Base-by-base conservation (phyloP, 257 asterid genomes). In the Handroanthus guayacan region DNA sequence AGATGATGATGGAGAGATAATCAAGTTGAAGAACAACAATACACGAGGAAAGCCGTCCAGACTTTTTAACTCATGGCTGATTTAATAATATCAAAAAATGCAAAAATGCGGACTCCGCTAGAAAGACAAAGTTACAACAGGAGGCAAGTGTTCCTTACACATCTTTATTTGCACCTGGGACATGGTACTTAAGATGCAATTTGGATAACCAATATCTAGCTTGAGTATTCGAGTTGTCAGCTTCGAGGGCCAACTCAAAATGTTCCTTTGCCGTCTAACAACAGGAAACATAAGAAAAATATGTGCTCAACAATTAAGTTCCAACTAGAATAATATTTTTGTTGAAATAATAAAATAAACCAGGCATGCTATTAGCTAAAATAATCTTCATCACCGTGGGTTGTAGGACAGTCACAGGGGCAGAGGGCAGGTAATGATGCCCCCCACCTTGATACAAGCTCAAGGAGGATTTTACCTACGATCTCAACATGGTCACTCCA, bases 131-230 rank as follows among this genome's bases (percentile, higher is more conserved):
- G 45, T 41, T 55, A 72, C 54, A 80, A 44, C 50, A 58, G 57
- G 43, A 78, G 64, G 50, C 14, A 41, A 12, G 36, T 63, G 16
- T 69, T 45, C 54, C 97, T 82, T 88, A 92, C 97, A 91, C 75
- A 63, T 86, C 93, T 91, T 91, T 90, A 82, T 87, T 87, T 48
- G 92, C 97, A 83, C 97, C 97, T 18, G 97, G 97, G 73, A 89
- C 91, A 77, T 92, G 97, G 88, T 92, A 94, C 78, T 90, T 90
- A 81, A 92, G 84, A 83, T 90, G 97, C 80, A 94, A 71, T 78
- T 88, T 92, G 72, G 97, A 86, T 76, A 94, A 77, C 97, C 99
- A 94, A 84, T 89, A 90, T 87, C 99, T 88, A 56, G 97, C 96
- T 72, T 90, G 95, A 16, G 97, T 87, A 76, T 86, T 94, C 17